These are phyloP conservation scores for Didymella glomerata DNA, from an alignment of 2,329 filamentous ascomycete genomes.

Conservation along the genomic window DNA sequence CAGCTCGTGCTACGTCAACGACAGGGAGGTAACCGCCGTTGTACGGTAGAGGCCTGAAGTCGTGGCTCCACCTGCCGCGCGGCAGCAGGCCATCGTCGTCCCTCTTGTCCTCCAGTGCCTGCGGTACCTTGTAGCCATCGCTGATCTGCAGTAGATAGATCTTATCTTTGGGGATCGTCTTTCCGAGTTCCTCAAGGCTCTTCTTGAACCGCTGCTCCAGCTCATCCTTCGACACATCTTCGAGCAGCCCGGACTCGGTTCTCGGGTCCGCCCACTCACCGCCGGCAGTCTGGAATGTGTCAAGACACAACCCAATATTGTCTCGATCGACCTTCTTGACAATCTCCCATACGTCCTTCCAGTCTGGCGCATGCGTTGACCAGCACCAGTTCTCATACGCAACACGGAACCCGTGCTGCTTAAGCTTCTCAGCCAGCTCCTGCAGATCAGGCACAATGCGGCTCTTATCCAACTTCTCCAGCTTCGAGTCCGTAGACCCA, in stretches of 20 bases:
- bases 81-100: slow-evolving; percentile 66
- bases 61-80: slow-evolving; percentile 74
- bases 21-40: slow-evolving; percentile 76
- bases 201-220: slow-evolving; percentile 61
- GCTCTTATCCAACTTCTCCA: slow-evolving; percentile 61
- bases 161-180: slow-evolving; percentile 70
- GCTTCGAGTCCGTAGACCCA: slow-evolving; percentile 70
- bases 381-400: slow-evolving; percentile 88
- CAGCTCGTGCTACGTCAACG: slow-evolving; percentile 69
- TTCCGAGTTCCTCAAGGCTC: slow-evolving; percentile 65
- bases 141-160: slow-evolving; percentile 79
- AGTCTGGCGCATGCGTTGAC: slow-evolving; percentile 73
- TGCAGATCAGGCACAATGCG: slow-evolving; percentile 68
- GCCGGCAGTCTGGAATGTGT: slow-evolving; percentile 79
- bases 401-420: slow-evolving; percentile 65
- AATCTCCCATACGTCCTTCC: slow-evolving; percentile 75
- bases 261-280: slow-evolving; percentile 78
- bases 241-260: slow-evolving; percentile 66
- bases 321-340: slow-evolving; percentile 67
- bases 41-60: slow-evolving; percentile 73
- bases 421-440: slow-evolving; percentile 64
- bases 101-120: slow-evolving; percentile 61
- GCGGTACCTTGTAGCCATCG: slow-evolving; percentile 72
- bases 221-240: slow-evolving; percentile 57
- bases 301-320: slow-evolving; percentile 78